Evolutionary conservation across 2,329 filamentous ascomycete species (phyloP).

Genomic region (Hypoxylon sp.): DNA sequence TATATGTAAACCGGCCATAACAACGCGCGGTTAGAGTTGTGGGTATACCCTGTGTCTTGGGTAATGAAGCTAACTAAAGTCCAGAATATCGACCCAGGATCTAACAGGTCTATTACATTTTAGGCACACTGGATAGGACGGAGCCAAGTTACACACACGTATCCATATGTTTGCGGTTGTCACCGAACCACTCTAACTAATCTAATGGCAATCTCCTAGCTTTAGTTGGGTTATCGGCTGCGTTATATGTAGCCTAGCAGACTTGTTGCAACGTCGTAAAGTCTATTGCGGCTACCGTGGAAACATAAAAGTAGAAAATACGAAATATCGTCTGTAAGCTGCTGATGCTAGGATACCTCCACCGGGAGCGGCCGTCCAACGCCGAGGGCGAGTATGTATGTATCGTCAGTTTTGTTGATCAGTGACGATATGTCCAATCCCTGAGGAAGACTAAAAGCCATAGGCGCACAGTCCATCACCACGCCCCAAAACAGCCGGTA

Average conservation of each 20-base stretch:
- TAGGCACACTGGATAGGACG: constrained; percentile 35
- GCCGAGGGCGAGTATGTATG: constrained; percentile 16
- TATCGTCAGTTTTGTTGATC: constrained; percentile 42
- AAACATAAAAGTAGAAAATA: background rate
- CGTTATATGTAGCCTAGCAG: constrained; percentile 10
- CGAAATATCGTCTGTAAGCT: constrained; percentile 5
- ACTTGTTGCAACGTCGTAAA: constrained; percentile 18
- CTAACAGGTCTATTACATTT: constrained; percentile 40
- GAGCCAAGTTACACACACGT: constrained; percentile 34
- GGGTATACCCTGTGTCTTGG: constrained; percentile 36
- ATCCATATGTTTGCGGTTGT: constrained; percentile 26
- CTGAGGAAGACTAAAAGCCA: constrained; percentile 21
- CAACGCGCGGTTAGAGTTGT: constrained; percentile 32
- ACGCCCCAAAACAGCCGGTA: constrained; percentile 13
- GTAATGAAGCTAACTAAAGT: constrained; percentile 34
- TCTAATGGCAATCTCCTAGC: constrained; percentile 31
- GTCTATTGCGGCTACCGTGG: background rate
- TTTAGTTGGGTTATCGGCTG: constrained; percentile 9
- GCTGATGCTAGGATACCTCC: constrained; percentile 11
- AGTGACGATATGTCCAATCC: constrained; percentile 39
- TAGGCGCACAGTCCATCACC: constrained; percentile 19
- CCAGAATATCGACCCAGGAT: constrained; percentile 31
- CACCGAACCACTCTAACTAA: constrained; percentile 30
- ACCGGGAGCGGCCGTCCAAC: constrained; percentile 15
- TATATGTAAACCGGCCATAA: constrained; percentile 31